phyloP scores from a whole-genome alignment of 257 asterid genomes.

The Primulina huaijiensis region DNA sequence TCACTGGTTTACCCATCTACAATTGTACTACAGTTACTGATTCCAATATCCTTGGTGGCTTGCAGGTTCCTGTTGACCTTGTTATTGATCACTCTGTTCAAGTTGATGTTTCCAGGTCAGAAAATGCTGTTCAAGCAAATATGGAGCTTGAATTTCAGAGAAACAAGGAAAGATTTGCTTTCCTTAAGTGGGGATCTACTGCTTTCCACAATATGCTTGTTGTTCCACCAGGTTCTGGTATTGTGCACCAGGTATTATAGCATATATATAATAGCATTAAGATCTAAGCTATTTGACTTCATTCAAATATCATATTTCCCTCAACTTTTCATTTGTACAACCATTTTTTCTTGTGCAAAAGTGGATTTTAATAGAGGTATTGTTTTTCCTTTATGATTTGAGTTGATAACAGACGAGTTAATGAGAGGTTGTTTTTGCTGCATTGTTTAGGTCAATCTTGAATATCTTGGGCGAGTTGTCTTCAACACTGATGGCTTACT shows the following conservation, averaged over 20 bases:
- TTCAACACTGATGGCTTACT: constrained; percentile 75
- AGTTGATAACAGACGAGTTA: constrained; percentile 10
- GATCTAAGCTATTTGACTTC: constrained; percentile 2
- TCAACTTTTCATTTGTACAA: constrained; percentile 13
- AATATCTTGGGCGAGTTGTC: constrained; percentile 91
- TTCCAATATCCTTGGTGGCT: constrained; percentile 25
- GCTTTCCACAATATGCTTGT: constrained; percentile 97
- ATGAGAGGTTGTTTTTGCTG: constrained; percentile 11
- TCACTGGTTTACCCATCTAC: background rate
- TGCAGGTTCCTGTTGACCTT: constrained; percentile 95
- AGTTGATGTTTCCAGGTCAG: constrained; percentile 88
- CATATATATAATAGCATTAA: constrained; percentile 16
- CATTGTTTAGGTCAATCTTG: constrained; percentile 76
- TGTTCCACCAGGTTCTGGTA: constrained; percentile 99
- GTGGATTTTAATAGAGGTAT: background rate
- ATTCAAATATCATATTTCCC: constrained; percentile 3
- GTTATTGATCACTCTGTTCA: constrained; percentile 97
- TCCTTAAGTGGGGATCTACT: constrained; percentile 96
- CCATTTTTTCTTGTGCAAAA: constrained; percentile 3
- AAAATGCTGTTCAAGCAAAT: constrained; percentile 89
- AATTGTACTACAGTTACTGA: constrained; percentile 1
- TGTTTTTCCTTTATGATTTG: constrained; percentile 4
- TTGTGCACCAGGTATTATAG: constrained; percentile 81
- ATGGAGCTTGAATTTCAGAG: constrained; percentile 93
- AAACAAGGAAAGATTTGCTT: constrained; percentile 96